Evolutionary conservation across 1,139 yeast genomes (phyloP).

Genomic region (Tardiomyces depauwii): DNA sequence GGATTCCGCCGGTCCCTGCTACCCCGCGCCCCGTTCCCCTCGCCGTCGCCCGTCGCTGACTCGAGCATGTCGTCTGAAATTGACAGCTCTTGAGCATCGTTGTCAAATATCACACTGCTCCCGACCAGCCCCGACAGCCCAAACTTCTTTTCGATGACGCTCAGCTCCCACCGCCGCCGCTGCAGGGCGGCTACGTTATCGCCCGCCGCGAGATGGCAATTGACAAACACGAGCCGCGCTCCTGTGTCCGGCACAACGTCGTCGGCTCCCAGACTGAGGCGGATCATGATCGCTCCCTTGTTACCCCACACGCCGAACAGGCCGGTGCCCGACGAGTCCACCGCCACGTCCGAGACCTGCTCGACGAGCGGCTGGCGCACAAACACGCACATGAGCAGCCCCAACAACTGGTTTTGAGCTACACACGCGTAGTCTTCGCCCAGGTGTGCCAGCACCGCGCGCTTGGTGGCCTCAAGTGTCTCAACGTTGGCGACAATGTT

Average conservation of each 20-base stretch:
- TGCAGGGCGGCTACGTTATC: conserved; percentile 40
- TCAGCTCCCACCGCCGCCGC: conserved; percentile 34
- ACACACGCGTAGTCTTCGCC: conserved; percentile 22
- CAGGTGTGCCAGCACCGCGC: conserved; percentile 20
- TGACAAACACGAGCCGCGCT: conserved; percentile 40
- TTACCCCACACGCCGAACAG: conserved; percentile 47
- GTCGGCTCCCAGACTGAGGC: conserved; percentile 22
- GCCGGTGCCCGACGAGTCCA: conserved; percentile 42
- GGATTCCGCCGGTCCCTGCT: background rate
- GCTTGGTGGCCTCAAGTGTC: conserved; percentile 31
- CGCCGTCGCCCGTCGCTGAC: conserved; percentile 1
- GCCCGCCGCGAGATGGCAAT: conserved; percentile 63
- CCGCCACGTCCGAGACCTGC: conserved; percentile 30
- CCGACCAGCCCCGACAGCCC: conserved; percentile 12
- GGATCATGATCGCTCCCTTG: conserved; percentile 42
- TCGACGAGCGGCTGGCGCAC: conserved; percentile 21
- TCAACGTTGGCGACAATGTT: conserved; percentile 33
- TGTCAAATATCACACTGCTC: conserved; percentile 8
- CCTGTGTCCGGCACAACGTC: conserved; percentile 24
- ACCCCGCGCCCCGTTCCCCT: conserved; percentile 3
- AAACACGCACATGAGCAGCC: conserved; percentile 35
- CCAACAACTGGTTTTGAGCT: conserved; percentile 36
- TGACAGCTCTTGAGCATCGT: conserved; percentile 11
- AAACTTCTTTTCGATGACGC: conserved; percentile 27
- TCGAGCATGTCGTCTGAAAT: conserved; percentile 3